phyloP scores from a whole-genome alignment of 139 green algal species.

The Coelastrella sp. region DNA sequence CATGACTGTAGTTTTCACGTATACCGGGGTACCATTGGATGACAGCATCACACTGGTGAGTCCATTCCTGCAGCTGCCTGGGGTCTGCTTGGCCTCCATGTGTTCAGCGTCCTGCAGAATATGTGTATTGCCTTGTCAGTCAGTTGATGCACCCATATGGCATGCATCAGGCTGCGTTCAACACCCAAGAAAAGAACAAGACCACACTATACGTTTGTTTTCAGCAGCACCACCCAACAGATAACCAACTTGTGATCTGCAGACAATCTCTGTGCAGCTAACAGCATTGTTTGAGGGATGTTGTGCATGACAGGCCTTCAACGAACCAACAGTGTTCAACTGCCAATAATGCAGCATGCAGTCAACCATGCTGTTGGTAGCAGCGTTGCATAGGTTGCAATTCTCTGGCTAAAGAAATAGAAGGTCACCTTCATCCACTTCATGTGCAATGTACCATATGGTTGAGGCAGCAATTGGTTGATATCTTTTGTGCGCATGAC shows the following conservation, averaged over 20 bases:
- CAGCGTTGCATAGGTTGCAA: background rate
- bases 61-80: constrained; percentile 45
- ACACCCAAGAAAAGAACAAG: too few species aligned
- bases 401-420: too few species aligned
- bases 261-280: too few species aligned
- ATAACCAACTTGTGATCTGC: too few species aligned
- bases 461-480: constrained; percentile 49
- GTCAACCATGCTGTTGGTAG: background rate
- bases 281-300: too few species aligned
- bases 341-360: background rate
- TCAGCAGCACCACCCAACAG: too few species aligned
- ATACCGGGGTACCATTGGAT: constrained; percentile 52
- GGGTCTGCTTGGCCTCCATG: background rate
- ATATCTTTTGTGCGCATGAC: constrained; percentile 50
- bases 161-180: too few species aligned
- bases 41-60: constrained; percentile 42
- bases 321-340: too few species aligned
- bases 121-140: background rate
- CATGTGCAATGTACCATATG: constrained; percentile 53
- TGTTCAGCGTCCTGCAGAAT: constrained; percentile 34
- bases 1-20: constrained; percentile 46
- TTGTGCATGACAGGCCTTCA: too few species aligned
- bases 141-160: too few species aligned
- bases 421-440: constrained; percentile 58
- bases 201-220: too few species aligned